A percentile compares a stretch with the other conserved stretches of the same genome.
Evolutionary conservation across 768 basidiomycete genomes (phyloP).

Genomic region (Astraeus odoratus): DNA sequence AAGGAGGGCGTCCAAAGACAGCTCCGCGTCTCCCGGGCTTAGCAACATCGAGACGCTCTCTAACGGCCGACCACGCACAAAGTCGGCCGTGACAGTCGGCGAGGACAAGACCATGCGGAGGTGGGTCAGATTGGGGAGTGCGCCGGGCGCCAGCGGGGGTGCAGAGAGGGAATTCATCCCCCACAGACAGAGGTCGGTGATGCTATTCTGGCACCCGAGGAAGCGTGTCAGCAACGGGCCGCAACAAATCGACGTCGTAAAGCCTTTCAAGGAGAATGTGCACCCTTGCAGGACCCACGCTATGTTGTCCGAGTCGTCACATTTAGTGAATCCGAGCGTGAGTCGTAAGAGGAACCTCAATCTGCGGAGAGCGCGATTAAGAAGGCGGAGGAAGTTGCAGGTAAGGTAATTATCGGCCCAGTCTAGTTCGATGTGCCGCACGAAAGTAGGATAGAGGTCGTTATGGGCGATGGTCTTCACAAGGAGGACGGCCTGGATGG

Average conservation of each 20-base stretch:
- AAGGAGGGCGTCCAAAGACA: constrained; percentile 39
- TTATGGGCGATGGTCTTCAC: constrained; percentile 35
- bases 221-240: constrained; percentile 41
- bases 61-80: constrained; percentile 44
- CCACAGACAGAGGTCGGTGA: constrained; percentile 49
- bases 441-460: constrained; percentile 31
- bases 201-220: constrained; percentile 40
- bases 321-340: constrained; percentile 41
- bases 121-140: constrained; percentile 41
- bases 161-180: constrained; percentile 37
- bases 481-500: constrained; percentile 29
- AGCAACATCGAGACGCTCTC: constrained; percentile 47
- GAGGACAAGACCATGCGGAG: constrained; percentile 53
- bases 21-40: constrained; percentile 32
- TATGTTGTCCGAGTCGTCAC: constrained; percentile 28
- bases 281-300: constrained; percentile 44
- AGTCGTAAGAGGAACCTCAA: constrained; percentile 37
- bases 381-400: constrained; percentile 41
- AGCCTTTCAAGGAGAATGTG: constrained; percentile 37
- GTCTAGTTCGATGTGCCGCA: constrained; percentile 43
- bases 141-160: constrained; percentile 29
- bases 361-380: constrained; percentile 36
- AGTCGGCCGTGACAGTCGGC: constrained; percentile 36
- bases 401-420: constrained; percentile 33
- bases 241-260: constrained; percentile 54